Base-by-base conservation (phyloP, 1,139 yeast genomes). In the Saccharomyces hybrid region DNA sequence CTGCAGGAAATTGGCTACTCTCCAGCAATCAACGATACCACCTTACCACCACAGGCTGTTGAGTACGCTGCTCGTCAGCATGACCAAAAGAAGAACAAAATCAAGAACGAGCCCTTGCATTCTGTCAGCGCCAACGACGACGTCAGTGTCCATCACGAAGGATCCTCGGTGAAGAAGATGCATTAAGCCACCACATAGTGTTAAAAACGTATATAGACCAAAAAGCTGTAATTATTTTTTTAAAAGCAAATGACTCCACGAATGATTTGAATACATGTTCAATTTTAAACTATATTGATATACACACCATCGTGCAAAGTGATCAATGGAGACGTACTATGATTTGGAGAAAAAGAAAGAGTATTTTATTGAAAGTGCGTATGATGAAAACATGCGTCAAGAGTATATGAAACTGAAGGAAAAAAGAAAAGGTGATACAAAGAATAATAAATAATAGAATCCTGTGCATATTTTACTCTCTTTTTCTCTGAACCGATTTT, bases 1-100 rank as follows among this genome's bases (percentile, higher is more conserved):
- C 62, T 78, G 27, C 67, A 66, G 32, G 56, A 61, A 27, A 55
- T 78, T 8, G 83, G 83, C 2, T 77, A 73, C 66, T 76, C 81
- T 2, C 61, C 62, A 46, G 70, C 72, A 3, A 57, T 57, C 34
- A 57, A 58, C 44, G 70, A 64, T 50, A 69, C 71, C 2, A 58
- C 55, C 34, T 51, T 69, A 25, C 71, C 72, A 49, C 63, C 63
- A 25, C 64, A 61, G 49, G 64, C 59, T 11, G 59, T 54, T 42
- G 55, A 60, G 51, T 54, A 52, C 23, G 44, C 44, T 20, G 23
- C 44, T 38, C 25, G 8, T 38, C 44, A 38, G 13, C 44, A 38
- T 16, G 44, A 38, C 11, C 4, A 16, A 16, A 38, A 20, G 25
- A 9, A 8, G 13, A 20, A 16, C 4, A 38, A 16, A 16, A 38